Evolutionary conservation across 257 asterid genomes (phyloP).

Genomic region (Solanum stenotomum): DNA sequence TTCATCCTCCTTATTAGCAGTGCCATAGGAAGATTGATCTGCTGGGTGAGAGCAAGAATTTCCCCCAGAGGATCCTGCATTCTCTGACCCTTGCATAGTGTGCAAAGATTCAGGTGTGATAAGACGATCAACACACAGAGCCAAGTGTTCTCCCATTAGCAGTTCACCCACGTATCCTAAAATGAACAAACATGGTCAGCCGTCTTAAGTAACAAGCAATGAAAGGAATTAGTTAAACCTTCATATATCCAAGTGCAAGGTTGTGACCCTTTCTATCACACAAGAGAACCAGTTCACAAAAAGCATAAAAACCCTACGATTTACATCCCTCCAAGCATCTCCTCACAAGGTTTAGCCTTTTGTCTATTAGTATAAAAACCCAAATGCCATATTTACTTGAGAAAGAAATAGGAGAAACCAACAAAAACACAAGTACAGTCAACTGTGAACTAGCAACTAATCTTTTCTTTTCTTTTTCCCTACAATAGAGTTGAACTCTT

Average conservation of each 20-base stretch:
- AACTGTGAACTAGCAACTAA: background rate
- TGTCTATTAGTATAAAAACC: background rate
- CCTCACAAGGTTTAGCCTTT: background rate
- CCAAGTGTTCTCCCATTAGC: conserved; percentile 33
- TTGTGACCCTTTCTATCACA: background rate
- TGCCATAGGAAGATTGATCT: conserved; percentile 10
- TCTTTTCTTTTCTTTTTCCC: background rate
- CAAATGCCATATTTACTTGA: background rate
- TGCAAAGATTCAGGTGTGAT: conserved; percentile 14
- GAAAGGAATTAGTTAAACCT: background rate
- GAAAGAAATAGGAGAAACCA: background rate
- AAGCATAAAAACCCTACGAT: background rate
- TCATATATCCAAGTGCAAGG: background rate
- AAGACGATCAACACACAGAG: conserved; percentile 23
- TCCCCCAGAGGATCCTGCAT: conserved; percentile 3
- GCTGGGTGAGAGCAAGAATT: conserved; percentile 11
- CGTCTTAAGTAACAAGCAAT: background rate
- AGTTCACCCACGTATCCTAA: background rate
- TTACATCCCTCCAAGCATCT: background rate
- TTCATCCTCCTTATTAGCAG: conserved; percentile 13
- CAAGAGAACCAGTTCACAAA: background rate
- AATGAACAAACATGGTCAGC: background rate
- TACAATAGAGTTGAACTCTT: background rate
- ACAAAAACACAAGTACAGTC: background rate
- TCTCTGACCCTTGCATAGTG: conserved; percentile 15